These are phyloP conservation scores for Cyclotella distinguenda DNA, from an alignment of 108 stramenopile genomes.

Conservation along the genomic window DNA sequence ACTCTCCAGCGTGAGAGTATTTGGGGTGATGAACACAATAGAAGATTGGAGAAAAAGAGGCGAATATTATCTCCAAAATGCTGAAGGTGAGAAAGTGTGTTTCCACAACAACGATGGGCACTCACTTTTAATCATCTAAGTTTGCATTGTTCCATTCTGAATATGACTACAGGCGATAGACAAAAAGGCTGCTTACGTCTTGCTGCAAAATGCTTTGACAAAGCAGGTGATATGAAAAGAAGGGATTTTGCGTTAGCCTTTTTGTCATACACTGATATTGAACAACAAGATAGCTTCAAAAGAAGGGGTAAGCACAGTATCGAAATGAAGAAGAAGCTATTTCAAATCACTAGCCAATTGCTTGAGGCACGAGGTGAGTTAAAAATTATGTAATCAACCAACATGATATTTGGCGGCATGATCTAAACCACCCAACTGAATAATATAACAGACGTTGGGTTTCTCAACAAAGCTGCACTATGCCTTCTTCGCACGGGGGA, in stretches of 20 bases:
- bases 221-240: conserved; percentile 39
- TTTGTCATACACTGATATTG: conserved; percentile 36
- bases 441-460: conserved; percentile 17
- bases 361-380: conserved; percentile 25
- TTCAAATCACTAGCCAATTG: conserved; percentile 23
- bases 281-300: conserved; percentile 20
- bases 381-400: background rate
- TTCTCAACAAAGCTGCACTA: conserved; percentile 45
- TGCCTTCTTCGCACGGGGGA: conserved; percentile 41
- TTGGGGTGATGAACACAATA: conserved; percentile 31
- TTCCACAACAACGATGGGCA: background rate
- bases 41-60: conserved; percentile 51
- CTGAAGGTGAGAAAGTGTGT: conserved; percentile 46
- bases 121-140: background rate
- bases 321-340: conserved; percentile 21
- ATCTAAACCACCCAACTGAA: background rate
- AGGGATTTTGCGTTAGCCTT: conserved; percentile 34
- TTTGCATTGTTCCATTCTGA: no score
- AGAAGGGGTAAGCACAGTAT: conserved; percentile 12
- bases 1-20: conserved; percentile 26
- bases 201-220: conserved; percentile 52
- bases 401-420: background rate
- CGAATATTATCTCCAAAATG: conserved; percentile 47
- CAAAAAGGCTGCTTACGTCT: conserved; percentile 30
- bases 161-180: no score